Evolutionary conservation across 306 rosid genomes (phyloP), one percentile per base, ranked within the genome.

Genomic region (Pyrus betulifolia): DNA sequence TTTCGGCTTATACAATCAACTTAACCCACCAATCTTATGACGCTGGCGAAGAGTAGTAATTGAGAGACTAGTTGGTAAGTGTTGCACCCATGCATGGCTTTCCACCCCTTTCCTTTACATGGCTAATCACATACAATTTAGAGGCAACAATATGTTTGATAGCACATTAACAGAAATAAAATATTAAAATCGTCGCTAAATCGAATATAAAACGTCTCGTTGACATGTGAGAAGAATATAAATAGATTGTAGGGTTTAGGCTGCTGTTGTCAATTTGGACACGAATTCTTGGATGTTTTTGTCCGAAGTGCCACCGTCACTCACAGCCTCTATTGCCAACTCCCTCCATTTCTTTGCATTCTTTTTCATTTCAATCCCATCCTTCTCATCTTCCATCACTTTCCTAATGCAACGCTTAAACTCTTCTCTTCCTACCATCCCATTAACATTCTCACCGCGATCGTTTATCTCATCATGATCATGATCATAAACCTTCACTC

Each of bases 261-360:
- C 40, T 14, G 18, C 7, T 18, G 49, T 21, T 65, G 27, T 13
- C 60, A 83, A 18, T 38, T 7, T 55, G 21, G 84, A 76, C 33
- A 85, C 30, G 76, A 88, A 84, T 22, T 72, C 57, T 71, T 80
- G 75, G 74, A 82, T 86, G 60, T 84, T 85, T n/a, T 68, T 70
- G 72, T 84, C 85, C 58, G 91, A 85, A 76, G 85, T 81, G 31
- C 91, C 88, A 60, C 88, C 89, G 15, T 79, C 21, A 65, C 75
- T 71, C 2, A 80, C 49, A 42, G 83, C 79, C 54, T 74, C 63
- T 0, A 74, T 14, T 46, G 75, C 79, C 64, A 67, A 31, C 60
- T 72, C 72, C 73, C 78, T 88, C 88, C 88, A 86, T 75, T 80
- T 88, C 65, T 25, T 23, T 15, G 85, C 86, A 80, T 82, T 84